phyloP scores from a whole-genome alignment of 306 rosid genomes.

The Lathyrus sativus region DNA sequence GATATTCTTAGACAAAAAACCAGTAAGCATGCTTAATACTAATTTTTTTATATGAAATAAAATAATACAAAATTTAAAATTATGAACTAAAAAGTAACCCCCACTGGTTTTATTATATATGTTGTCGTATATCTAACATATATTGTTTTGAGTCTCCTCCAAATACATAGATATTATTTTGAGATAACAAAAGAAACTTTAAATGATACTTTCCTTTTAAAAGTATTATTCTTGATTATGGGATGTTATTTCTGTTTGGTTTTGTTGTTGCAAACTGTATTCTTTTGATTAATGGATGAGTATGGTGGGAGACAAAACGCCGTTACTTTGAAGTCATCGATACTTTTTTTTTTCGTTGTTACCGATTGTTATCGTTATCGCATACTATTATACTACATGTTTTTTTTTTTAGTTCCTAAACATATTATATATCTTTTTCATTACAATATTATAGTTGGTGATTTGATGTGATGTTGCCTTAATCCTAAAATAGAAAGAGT shows the following conservation, averaged over 20 bases:
- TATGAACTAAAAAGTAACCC: neutral
- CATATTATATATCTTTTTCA: no score
- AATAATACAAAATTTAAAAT: conserved; percentile 6
- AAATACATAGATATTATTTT: neutral
- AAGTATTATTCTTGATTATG: neutral
- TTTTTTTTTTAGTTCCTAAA: no score
- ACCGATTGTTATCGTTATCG: no score
- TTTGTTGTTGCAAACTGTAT: neutral
- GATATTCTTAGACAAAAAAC: no score
- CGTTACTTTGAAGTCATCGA: conserved; percentile 30
- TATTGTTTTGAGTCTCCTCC: no score
- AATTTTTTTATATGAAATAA: no score
- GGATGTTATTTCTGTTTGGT: neutral
- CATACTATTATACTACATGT: no score
- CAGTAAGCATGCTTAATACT: no score
- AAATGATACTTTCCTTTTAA: neutral
- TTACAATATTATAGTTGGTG: no score
- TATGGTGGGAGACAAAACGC: conserved; percentile 50
- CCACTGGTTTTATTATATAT: neutral
- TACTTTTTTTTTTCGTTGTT: neutral
- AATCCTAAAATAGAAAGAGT: no score
- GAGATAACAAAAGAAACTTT: neutral
- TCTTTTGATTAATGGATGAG: neutral
- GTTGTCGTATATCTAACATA: neutral
- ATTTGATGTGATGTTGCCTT: no score